Evolutionary conservation across 2,329 filamentous ascomycete genomes (phyloP).

Genomic region (Grosmannia clavigera): DNA sequence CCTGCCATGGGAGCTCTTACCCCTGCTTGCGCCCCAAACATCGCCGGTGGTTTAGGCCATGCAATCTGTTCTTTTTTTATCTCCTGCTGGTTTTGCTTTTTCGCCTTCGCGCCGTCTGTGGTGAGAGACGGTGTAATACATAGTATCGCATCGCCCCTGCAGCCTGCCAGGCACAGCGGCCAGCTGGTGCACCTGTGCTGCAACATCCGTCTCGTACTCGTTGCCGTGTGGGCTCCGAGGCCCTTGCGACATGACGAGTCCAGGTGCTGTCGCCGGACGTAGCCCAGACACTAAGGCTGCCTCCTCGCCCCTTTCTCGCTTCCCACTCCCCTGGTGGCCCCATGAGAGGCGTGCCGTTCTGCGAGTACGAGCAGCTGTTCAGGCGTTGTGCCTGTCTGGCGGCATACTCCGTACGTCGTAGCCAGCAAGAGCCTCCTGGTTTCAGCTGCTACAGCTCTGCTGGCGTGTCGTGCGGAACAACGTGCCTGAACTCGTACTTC

Average conservation of each 20-base stretch:
- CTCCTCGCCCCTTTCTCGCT: background rate
- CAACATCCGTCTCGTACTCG: background rate
- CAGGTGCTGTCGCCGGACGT: background rate
- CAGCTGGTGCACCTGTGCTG: background rate
- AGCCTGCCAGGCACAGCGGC: background rate
- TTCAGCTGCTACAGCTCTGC: background rate
- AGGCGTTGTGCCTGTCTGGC: too few relatives aligned
- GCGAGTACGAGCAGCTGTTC: background rate
- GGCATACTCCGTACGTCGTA: background rate
- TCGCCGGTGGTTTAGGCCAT: background rate
- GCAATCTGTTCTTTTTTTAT: background rate
- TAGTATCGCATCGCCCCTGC: background rate
- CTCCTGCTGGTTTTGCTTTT: background rate
- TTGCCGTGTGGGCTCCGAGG: background rate
- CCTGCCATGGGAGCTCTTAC: background rate
- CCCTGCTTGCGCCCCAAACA: background rate
- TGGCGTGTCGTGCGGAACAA: too few relatives aligned
- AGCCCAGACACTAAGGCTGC: background rate
- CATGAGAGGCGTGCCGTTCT: background rate
- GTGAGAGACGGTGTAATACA: too few relatives aligned
- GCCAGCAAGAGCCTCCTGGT: background rate
- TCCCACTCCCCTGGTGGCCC: background rate
- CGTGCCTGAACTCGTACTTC: background rate
- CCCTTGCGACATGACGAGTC: background rate
- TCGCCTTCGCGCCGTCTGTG: background rate